Conservation (phyloP, 257 asterid genomes). For the Gentiana straminea region DNA sequence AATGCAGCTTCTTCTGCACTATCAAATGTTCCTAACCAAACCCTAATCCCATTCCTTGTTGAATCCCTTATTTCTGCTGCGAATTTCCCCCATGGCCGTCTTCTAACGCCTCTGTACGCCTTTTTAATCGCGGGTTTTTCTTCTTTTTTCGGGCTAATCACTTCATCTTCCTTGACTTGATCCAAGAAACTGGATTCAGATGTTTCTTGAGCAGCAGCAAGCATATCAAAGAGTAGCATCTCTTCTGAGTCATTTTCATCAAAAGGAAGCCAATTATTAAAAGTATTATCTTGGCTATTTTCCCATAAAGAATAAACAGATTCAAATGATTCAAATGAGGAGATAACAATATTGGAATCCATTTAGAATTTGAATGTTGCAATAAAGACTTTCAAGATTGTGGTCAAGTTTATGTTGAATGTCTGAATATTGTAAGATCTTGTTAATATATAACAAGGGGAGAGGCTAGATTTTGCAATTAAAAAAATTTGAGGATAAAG, state of each 20-base stretch:
- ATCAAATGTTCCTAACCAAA: conserved; percentile 85
- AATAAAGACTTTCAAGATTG: no score
- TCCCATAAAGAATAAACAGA: no score
- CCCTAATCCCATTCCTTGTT: conserved; percentile 65
- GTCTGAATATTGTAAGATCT: no score
- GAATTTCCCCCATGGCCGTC: conserved; percentile 86
- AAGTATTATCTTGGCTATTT: no score
- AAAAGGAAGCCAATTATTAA: conserved; percentile 24
- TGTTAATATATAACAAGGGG: no score
- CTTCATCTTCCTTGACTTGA: conserved; percentile 45
- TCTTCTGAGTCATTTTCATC: conserved; percentile 58
- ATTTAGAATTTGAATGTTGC: no score
- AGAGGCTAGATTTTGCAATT: no score
- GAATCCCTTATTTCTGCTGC: conserved; percentile 91
- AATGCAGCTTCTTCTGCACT: conserved; percentile 79
- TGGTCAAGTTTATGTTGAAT: no score
- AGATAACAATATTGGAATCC: no score
- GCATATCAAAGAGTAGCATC: conserved; percentile 43
- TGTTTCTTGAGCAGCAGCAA: conserved; percentile 24
- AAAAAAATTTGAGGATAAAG: no score
- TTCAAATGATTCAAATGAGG: no score
- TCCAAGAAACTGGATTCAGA: conserved; percentile 17
- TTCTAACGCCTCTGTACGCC: conserved; percentile 55
- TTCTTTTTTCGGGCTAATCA: conserved; percentile 15
- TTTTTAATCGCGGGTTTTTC: conserved; percentile 11